Evolutionary conservation across 1,284 basidiomycete genomes (phyloP), one percentile per base, ranked within the genome.

Genomic region (Pseudozyma tsukubaensis): DNA sequence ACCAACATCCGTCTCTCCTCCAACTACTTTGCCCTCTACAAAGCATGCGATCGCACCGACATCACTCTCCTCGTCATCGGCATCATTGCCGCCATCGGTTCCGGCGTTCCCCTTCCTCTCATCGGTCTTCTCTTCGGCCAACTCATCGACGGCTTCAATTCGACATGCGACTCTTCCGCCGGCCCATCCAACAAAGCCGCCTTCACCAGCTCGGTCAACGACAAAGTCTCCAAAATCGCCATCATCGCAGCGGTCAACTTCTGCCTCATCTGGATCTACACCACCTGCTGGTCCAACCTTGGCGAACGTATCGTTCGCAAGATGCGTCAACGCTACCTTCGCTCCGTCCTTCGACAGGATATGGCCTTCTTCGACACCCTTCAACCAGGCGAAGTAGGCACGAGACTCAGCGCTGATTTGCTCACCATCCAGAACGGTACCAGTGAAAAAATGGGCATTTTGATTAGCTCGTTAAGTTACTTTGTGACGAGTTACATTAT

Each of bases 341-440:
- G 80, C 36, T 80, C 86, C 4, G 84, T 87, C 10, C 78, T 87
- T 2, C 81, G 85, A 8, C 86, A 87, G 59, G 86, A 87, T 64
- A 79, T 81, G 74, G 56, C 78, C 18, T 83, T 76, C 54, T 82
- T 80, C 52, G 79, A 84, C 61, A 65, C 44, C 24, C 69, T 78
- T 37, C 50, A 73, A 40, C 74, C 79, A 4, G 79, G 77, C 16
- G 76, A 76, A 37, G 72, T 79, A 21, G 76, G 68, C 12, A 78
- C 77, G 37, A 64, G 69, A 9, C 74, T 81, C 19, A 66, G 63
- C 16, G 76, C 74, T 8, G 76, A 81, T 36, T 59, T 81, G 42
- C 40, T 78, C 29, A 68, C 74, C 18, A 72, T 81, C 18, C 79
- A 81, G 53, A 77, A 78, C 51, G 79, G 79, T 14, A 79, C 78